Conservation (phyloP, 2,329 filamentous ascomycete genomes). For the Penicillium sp. region DNA sequence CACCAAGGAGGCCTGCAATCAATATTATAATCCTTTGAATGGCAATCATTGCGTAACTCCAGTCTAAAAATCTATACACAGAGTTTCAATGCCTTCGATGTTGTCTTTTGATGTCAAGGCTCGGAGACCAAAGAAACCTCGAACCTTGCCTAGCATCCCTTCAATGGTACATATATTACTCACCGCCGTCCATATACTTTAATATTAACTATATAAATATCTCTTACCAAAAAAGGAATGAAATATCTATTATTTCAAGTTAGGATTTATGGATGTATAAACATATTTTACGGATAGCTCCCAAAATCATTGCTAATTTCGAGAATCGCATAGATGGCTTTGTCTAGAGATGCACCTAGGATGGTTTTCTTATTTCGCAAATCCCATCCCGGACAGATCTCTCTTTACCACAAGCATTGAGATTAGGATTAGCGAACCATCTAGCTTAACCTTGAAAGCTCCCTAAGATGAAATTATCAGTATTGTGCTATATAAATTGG, state of each 20-base stretch:
- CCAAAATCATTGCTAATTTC: neutral
- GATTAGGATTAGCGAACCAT: neutral
- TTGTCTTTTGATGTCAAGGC: neutral
- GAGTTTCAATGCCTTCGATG: neutral
- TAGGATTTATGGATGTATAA: no score
- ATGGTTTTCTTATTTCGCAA: neutral
- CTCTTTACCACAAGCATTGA: neutral
- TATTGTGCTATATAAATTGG: no score
- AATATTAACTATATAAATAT: no score
- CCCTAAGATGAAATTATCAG: neutral
- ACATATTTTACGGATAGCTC: neutral
- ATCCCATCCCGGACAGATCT: neutral
- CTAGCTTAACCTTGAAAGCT: neutral
- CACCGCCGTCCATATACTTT: neutral
- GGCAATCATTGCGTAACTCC: neutral
- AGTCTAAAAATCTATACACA: no score
- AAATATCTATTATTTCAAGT: no score
- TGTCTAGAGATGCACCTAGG: neutral
- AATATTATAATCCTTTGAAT: neutral
- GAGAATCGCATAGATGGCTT: neutral
- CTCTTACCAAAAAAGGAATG: no score
- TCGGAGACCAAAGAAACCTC: neutral
- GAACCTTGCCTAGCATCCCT: neutral
- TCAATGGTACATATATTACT: neutral
- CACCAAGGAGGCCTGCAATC: conserved; percentile 9